Evolutionary conservation across 2,329 filamentous ascomycete genomes (phyloP).

Genomic region (Hymenoscyphus albidus): DNA sequence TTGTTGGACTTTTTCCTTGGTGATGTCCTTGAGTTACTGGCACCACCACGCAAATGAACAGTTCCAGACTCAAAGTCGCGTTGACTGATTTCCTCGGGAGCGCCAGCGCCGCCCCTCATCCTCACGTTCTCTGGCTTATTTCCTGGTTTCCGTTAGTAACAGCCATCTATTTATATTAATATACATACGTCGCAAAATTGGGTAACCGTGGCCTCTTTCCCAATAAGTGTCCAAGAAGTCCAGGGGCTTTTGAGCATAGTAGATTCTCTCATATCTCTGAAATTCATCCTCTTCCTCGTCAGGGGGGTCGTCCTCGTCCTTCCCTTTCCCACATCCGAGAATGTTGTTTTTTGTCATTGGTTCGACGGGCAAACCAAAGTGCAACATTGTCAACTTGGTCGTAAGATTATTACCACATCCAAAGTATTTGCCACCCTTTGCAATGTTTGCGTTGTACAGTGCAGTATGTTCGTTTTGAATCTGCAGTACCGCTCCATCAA

Average conservation of each 20-base stretch:
- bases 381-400: constrained; percentile 33
- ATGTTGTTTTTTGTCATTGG: constrained; percentile 30
- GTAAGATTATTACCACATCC: constrained; percentile 26
- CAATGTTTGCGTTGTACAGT: constrained; percentile 18
- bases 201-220: constrained; percentile 29
- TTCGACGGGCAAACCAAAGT: constrained; percentile 33
- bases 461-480: constrained; percentile 20
- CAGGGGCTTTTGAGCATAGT: constrained; percentile 28
- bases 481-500: constrained; percentile 14
- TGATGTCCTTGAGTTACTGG: not conserved
- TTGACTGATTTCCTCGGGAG: not conserved
- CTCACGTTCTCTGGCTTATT: not conserved
- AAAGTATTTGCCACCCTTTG: constrained; percentile 12
- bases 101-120: not conserved
- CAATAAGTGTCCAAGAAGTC: constrained; percentile 32
- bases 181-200: constrained; percentile 29
- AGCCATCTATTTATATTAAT: not conserved
- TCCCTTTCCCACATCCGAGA: constrained; percentile 10
- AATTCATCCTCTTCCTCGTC: constrained; percentile 14
- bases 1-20: not conserved
- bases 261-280: constrained; percentile 14
- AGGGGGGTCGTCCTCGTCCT: constrained; percentile 10
- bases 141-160: not conserved
- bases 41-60: constrained; percentile 1
- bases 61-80: not conserved